Evolutionary conservation across 2,329 filamentous ascomycete genomes (phyloP).

Genomic region (Harringtonia lauricola): DNA sequence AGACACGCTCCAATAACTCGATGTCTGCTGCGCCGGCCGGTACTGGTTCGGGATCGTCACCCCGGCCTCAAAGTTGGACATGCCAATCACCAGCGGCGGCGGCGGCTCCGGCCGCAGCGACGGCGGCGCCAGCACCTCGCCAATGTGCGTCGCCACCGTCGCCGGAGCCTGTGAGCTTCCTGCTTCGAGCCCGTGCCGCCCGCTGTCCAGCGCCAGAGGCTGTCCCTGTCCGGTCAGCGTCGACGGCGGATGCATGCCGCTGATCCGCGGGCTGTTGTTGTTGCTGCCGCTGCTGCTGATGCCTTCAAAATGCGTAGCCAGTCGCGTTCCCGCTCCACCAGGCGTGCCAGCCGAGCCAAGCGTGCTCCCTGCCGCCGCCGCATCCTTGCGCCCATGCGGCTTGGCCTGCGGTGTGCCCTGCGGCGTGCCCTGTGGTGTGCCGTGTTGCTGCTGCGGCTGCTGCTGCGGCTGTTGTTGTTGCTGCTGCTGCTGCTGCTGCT

Average conservation of each 20-base stretch:
- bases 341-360: not conserved
- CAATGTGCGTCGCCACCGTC: no score
- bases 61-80: conserved; percentile 38
- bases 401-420: not conserved
- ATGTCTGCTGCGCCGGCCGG: conserved; percentile 47
- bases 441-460: not conserved
- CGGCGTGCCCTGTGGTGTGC: not conserved
- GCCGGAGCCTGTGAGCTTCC: conserved; percentile 15
- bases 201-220: not conserved
- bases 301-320: conserved; percentile 31
- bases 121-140: conserved; percentile 45
- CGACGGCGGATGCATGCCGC: conserved; percentile 7
- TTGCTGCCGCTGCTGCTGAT: not conserved
- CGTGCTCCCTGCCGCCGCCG: not conserved
- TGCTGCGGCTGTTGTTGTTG: not conserved
- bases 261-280: not conserved
- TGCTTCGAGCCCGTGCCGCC: not conserved
- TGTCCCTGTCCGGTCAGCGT: not conserved
- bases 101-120: conserved; percentile 44
- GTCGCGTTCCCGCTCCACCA: conserved; percentile 17
- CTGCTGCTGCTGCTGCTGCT: conserved; percentile 3
- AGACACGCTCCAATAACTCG: conserved; percentile 80
- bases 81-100: conserved; percentile 32
- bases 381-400: not conserved
- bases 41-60: conserved; percentile 28